Base-by-base conservation (phyloP, 495 filamentous ascomycete species). In the Penicillium odoratum region DNA sequence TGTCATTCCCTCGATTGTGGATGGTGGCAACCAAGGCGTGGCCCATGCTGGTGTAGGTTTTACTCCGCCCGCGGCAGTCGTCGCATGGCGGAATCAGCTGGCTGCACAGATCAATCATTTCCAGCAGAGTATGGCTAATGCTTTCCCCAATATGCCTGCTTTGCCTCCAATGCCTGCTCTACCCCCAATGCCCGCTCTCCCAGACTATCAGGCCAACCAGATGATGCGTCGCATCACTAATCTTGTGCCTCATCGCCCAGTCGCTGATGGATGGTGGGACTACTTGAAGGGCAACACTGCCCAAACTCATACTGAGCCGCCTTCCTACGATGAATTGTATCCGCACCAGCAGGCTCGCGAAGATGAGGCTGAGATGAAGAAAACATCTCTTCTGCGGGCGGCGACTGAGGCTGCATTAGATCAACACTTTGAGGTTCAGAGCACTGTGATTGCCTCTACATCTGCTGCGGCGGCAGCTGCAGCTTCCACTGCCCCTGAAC, bases 271-370 rank as follows among this genome's bases (percentile, higher is more conserved):
- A 60, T 91, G 89, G 87, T 90, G 87, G 82, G 86, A 90, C 63
- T 74, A 87, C 45, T 69, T 85, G 57, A 82, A 77, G 46, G 81
- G 70, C 51, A 77, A 70, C 72, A 79, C 71, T 59, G 72, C 69
- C 53, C 78, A 74, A 46, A 74, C 62, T 15, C 68, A 70, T 38
- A 72, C 69, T 4, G 67, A 75, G 29, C 91, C 91, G 6, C 91
- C 91, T 33, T 83, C 91, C 5, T 96, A 96, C 57, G 84, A 92
- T 51, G 91, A 92, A 21, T 81, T 95, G 29, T 96, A 85, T 66
- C 91, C 91, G 5, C 70, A 74, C 6, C 70, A 80, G 36, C 74
- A 77, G 25, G 63, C 61, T 38, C 66, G 69, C n/a, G 65, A 69
- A 50, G 65, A 73, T 34, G 74, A 77, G 13, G 76, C 77, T 6